Percentiles rank a stretch among this genome's conserved stretches.
Conservation (phyloP, 768 basidiomycete genomes). For the Pulveroboletus frians region DNA sequence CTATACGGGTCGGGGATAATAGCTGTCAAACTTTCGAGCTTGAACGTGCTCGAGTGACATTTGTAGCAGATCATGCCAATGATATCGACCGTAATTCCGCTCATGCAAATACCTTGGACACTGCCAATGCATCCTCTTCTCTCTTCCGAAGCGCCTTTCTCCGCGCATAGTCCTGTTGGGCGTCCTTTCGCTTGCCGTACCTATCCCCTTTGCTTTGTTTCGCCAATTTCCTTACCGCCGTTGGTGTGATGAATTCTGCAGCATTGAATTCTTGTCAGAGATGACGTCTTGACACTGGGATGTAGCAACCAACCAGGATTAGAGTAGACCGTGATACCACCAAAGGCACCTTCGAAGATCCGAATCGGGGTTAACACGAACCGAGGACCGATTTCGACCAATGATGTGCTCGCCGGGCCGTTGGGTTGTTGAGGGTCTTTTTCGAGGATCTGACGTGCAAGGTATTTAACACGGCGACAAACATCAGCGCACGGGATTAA, state of each 20-base stretch:
- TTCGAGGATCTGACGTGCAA: conserved; percentile 69
- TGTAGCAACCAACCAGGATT: conserved; percentile 68
- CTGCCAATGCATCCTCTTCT: conserved; percentile 75
- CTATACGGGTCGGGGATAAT: background rate
- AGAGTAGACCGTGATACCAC: conserved; percentile 90
- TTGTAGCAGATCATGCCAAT: background rate
- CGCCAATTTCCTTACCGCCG: conserved; percentile 65
- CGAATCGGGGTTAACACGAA: conserved; percentile 97
- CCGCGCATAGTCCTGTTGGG: conserved; percentile 56
- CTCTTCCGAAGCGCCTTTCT: conserved; percentile 61
- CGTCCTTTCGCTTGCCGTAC: conserved; percentile 79
- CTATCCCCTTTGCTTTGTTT: conserved; percentile 73
- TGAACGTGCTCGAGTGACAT: background rate
- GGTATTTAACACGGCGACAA: background rate
- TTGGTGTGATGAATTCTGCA: conserved; percentile 88
- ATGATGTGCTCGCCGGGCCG: conserved; percentile 77
- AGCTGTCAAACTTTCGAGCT: background rate
- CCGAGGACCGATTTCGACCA: conserved; percentile 95
- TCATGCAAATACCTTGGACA: conserved; percentile 87
- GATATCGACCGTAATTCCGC: background rate
- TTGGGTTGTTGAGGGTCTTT: conserved; percentile 89
- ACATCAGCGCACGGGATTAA: conserved; percentile 30
- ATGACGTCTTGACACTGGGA: background rate
- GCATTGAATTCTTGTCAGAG: background rate
- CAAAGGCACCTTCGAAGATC: conserved; percentile 97